Percentiles rank a stretch among this genome's conserved stretches.
Evolutionary conservation across 345 rosid genomes (phyloP).

Genomic region (Camelina sativa): DNA sequence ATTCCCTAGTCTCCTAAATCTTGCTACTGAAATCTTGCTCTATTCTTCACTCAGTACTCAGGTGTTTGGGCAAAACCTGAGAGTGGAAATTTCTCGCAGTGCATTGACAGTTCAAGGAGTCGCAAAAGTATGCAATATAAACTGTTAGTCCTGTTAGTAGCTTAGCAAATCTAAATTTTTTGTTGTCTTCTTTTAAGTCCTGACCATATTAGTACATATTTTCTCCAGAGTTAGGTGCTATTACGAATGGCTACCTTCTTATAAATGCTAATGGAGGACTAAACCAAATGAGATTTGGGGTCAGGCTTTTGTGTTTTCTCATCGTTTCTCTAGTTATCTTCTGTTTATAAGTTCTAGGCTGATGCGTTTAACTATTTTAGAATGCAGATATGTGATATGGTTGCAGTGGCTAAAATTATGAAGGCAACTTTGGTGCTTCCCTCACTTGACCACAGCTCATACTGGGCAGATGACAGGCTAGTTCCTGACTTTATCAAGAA

Average conservation of each 20-base stretch:
- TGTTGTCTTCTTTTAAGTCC: conserved; percentile 37
- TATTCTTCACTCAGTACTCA: conserved; percentile 57
- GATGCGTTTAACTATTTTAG: conserved; percentile 58
- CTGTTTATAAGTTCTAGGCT: conserved; percentile 41
- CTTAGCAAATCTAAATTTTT: neutral
- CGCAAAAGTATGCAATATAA: conserved; percentile 59
- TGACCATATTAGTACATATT: conserved; percentile 7
- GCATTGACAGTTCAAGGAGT: conserved; percentile 60
- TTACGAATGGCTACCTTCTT: conserved; percentile 82
- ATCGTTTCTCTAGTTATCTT: conserved; percentile 30
- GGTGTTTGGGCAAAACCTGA: conserved; percentile 89
- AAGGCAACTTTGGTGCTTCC: conserved; percentile 96
- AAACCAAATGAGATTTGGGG: conserved; percentile 99
- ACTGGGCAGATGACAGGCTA: conserved; percentile 93
- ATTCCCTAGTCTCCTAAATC: neutral
- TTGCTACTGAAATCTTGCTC: conserved; percentile 22
- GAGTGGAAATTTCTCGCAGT: conserved; percentile 79
- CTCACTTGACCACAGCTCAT: conserved; percentile 87
- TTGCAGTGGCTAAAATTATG: conserved; percentile 85
- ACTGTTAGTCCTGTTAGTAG: conserved; percentile 17
- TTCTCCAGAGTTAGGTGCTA: conserved; percentile 66
- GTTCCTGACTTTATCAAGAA: conserved; percentile 1
- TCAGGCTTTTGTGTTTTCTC: conserved; percentile 60
- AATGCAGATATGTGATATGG: conserved; percentile 98
- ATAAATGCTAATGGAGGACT: conserved; percentile 97